Evolutionary conservation across 495 filamentous ascomycete species (phyloP), one percentile per base, ranked within the genome.

Genomic region (Usnea hakonensis): DNA sequence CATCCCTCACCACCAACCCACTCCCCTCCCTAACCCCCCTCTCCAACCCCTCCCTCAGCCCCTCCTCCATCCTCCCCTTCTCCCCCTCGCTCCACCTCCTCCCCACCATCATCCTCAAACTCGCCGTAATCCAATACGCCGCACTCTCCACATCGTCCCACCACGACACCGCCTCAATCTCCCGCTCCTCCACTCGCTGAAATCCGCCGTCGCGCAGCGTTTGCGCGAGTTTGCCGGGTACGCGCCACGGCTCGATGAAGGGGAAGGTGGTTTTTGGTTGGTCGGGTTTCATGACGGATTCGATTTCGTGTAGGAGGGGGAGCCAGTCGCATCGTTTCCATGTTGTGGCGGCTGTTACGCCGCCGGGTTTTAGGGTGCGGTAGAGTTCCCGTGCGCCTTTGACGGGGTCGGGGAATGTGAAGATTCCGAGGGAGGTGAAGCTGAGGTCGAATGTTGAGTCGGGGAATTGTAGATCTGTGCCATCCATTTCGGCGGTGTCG

Each of bases 311-410:
- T 10, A 67, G 32, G 0, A 64, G 41, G 5, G 50, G 32, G 1
- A 55, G 48, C 65, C 62, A 67, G 14, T 65, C 75, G 36, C 68
- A 67, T 32, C 65, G 44, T 46, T 71, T 73, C 72, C 70, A 77
- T 19, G 67, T 68, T 21, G 72, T 76, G 0, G 77, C 38, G 2
- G 73, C 63, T 2, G 74, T 72, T 2, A 72, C 60, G 37, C 74
- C 74, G 43, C 63, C 68, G 8, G 72, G 68, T 36, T 69, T 69
- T 6, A 79, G 70, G 3, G 62, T 64, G 52, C 65, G 65, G 37
- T 57, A 19, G 2, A 67, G 52, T 28, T 67, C 62, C 6, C 33
- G 16, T 5, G 54, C 53, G 9, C 57, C 60, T 5, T 19, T 48
- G 10, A 60, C 26, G 21, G 64, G 64, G 37, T 63, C 56, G 0